Conservation (phyloP, 1,284 basidiomycete species). For the Sphagnurus paluster region DNA sequence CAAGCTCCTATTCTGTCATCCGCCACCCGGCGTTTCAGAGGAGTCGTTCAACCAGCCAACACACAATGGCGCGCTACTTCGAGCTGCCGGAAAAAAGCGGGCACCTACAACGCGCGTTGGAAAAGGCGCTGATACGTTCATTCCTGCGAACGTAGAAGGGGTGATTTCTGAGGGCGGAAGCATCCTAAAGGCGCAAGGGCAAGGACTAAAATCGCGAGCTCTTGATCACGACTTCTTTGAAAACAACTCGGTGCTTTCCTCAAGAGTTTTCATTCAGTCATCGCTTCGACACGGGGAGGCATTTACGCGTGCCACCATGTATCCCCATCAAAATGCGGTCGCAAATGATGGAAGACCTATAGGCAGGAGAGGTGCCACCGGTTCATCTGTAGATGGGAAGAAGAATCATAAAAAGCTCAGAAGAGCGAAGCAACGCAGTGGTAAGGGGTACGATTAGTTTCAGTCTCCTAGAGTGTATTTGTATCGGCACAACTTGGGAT, state of each 20-base stretch:
- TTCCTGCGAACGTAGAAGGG: constrained; percentile 38
- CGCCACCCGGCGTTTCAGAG: constrained; percentile 74
- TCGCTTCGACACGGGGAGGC: constrained; percentile 55
- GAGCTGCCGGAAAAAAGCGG: constrained; percentile 72
- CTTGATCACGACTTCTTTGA: constrained; percentile 89
- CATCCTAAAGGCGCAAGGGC: constrained; percentile 31
- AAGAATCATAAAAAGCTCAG: constrained; percentile 90
- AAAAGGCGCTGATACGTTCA: constrained; percentile 82
- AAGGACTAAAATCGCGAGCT: constrained; percentile 57
- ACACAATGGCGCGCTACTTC: constrained; percentile 60
- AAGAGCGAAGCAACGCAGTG: constrained; percentile 85
- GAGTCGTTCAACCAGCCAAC: constrained; percentile 80
- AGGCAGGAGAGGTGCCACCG: constrained; percentile 47
- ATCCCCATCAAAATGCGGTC: constrained; percentile 81
- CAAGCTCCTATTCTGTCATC: constrained; percentile 88
- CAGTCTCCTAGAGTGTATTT: neutral
- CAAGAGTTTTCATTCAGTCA: constrained; percentile 69
- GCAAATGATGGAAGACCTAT: constrained; percentile 74
- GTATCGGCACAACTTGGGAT: too few species aligned
- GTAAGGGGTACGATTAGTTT: constrained; percentile 78
- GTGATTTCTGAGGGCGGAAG: constrained; percentile 20
- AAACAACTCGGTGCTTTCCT: constrained; percentile 46
- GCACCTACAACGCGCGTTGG: constrained; percentile 85
- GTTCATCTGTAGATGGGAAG: constrained; percentile 60
- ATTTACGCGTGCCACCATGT: constrained; percentile 64